These are phyloP conservation scores for Pseudoneurospora amorphoporcata DNA, from an alignment of 495 filamentous ascomycete genomes.

Conservation along the genomic window DNA sequence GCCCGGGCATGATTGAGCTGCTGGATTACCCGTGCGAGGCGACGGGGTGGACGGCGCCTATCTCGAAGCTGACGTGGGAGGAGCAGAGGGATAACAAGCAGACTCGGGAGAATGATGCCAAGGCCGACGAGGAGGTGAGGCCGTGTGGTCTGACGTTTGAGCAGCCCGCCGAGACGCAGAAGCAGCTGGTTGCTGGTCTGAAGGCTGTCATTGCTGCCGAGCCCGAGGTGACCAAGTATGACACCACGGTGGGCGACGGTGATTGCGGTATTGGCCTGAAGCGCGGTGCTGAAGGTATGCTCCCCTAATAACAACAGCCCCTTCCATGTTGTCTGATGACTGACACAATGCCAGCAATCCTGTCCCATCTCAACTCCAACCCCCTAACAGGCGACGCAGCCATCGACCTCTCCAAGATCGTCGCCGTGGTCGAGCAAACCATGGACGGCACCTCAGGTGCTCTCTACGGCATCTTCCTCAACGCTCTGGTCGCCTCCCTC, in stretches of 20 bases:
- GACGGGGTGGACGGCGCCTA: conserved; percentile 71
- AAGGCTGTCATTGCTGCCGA: conserved; percentile 65
- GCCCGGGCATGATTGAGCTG: conserved; percentile 74
- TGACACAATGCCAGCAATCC: conserved; percentile 43
- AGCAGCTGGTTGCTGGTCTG: conserved; percentile 55
- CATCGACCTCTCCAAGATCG: conserved; percentile 61
- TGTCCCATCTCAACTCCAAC: conserved; percentile 49
- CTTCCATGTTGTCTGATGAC: background rate
- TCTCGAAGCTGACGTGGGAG: conserved; percentile 52
- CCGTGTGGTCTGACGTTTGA: conserved; percentile 58
- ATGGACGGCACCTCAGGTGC: conserved; percentile 98
- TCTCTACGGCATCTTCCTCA: conserved; percentile 92
- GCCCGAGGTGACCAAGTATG: conserved; percentile 75
- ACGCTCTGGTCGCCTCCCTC: conserved; percentile 70
- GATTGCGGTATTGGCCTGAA: conserved; percentile 89
- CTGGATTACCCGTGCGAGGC: conserved; percentile 80
- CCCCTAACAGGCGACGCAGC: conserved; percentile 58
- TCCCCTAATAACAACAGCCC: background rate
- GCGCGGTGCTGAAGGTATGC: conserved; percentile 71
- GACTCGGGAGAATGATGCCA: conserved; percentile 28
- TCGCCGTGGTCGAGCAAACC: conserved; percentile 69
- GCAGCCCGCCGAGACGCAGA: conserved; percentile 39
- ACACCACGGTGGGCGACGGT: conserved; percentile 89
- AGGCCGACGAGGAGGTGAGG: conserved; percentile 37
- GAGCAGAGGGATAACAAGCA: conserved; percentile 30